Base-by-base conservation (phyloP, 164 flowering plant species). In the Cinnamomum chago region DNA sequence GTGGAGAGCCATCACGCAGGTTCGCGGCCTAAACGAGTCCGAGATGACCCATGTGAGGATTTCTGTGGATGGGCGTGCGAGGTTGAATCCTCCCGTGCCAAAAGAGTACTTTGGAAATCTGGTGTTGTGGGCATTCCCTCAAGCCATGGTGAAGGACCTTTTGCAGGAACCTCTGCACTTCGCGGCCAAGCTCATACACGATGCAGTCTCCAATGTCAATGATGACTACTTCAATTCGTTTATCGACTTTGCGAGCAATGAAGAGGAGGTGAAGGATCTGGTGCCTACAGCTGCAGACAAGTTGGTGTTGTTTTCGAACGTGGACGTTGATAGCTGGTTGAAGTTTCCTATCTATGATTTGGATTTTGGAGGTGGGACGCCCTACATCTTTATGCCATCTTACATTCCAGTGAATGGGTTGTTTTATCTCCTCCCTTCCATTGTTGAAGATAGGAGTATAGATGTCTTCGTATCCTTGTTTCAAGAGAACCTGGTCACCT, bases 81-180 rank as follows among this genome's bases (percentile, higher is more conserved):
- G 84, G 25, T 24, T 83, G 64, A 78, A 58, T 35, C 47, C 47
- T 7, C 47, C 9, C 47, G 47, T 35, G 7, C 47, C 47, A 35
- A 35, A 35, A 10, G 47, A 35, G 10, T 35, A 35, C 47, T 35
- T 35, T 1, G 47, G 47, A 7, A 35, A 35, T 35, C 47, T 83
- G 78, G 83, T 83, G 33, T 70, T 83, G 6, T 83, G 85, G 85
- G 83, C 85, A 22, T 81, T 77, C 40, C 83, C 83, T 2, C 68
- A 58, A n/a, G 66, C 83, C 5, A 75, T 50, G 40, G 84, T 84
- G 35, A 73, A 78, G 65, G 80, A 82, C 11, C 77, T 84, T 2
- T 30, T 84, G 62, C 2, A 13, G 5, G 73, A 75, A 50, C 78
- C 83, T 1, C 40, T 82, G 30, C n/a, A 64, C n/a, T 65, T 68